Evolutionary conservation across 805 yeast genomes (phyloP), one percentile per base, ranked within the genome.

Genomic region (Citeromyces matritensis): DNA sequence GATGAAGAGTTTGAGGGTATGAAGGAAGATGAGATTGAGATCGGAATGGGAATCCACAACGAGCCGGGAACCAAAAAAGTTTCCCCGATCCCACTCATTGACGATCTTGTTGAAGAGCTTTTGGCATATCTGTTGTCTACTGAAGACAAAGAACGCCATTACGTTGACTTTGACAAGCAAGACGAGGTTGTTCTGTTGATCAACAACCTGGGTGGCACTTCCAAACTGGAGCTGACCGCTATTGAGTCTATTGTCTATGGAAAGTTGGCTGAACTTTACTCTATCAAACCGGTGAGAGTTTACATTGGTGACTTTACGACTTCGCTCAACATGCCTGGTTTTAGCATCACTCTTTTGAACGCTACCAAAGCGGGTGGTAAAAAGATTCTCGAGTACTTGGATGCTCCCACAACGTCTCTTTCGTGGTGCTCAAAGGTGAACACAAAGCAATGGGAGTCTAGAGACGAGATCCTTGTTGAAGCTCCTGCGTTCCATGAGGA

Each of bases 21-120:
- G 38, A 64, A 55, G 17, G 63, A 53, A 4, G 59, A 73, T 35
- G 83, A 81, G 51, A 77, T 80, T 48, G 97, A 86, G 51, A 64
- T 86, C 36, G 97, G 97, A 17, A 77, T 86, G 74, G 97, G 97
- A 29, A 86, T 86, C 37, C 97, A 86, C 54, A 86, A 86, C 45
- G 97, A 86, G 51, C 91, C 95, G 1, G 96, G 96, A 38, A 74
- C 74, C 35, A 61, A 66, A 33, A 67, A 70, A 38, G 47, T 69
- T 24, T 55, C 61, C 19, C 78, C 80, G 11, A 70, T 86, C 42
- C 95, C 96, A 15, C 49, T 69, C 1, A 69, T 83, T 31, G 75
- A 71, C 11, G 67, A 66, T 0, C 55, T 88, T 23, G 59, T 73
- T 29, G 49, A 63, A 19, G 60, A 69, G 21, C 61, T 88, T 60